phyloP scores from a whole-genome alignment of 2,329 filamentous ascomycete genomes.

The Simplicillium aogashimaense region DNA sequence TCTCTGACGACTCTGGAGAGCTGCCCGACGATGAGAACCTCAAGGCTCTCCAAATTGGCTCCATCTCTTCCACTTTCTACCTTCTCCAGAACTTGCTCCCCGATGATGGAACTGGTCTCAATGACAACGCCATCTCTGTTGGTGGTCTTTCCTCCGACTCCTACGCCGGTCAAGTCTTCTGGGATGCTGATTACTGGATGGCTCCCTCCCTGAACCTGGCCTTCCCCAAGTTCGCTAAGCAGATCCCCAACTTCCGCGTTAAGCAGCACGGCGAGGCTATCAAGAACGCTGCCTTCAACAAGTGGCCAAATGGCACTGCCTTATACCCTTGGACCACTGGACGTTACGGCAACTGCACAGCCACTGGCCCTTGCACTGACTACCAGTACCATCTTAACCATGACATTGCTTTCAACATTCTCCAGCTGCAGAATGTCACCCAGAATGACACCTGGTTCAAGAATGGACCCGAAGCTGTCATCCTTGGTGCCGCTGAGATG shows the following conservation, averaged over 20 bases:
- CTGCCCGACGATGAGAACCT: constrained; percentile 47
- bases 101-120: constrained; percentile 25
- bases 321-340: constrained; percentile 60
- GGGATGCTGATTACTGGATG: constrained; percentile 19
- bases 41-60: constrained; percentile 40
- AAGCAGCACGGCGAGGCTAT: constrained; percentile 37
- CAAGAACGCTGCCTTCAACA: constrained; percentile 40
- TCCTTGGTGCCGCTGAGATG: too few relatives aligned
- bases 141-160: constrained; percentile 17
- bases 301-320: constrained; percentile 39
- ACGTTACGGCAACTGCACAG: constrained; percentile 55
- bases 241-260: constrained; percentile 16
- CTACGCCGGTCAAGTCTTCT: constrained; percentile 19
- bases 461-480: too few relatives aligned
- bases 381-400: constrained; percentile 65
- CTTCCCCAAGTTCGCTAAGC: constrained; percentile 14
- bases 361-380: constrained; percentile 52
- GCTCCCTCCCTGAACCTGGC: constrained; percentile 15
- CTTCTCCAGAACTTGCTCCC: constrained; percentile 40
- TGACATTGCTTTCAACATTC: constrained; percentile 46
- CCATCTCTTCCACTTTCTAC: constrained; percentile 45
- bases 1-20: constrained; percentile 42
- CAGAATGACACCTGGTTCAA: too few relatives aligned
- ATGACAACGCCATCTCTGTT: constrained; percentile 14
- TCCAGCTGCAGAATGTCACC: neutral